These are phyloP conservation scores for Solanum bukasovii DNA, from an alignment of 257 asterid species.

Conservation along the genomic window DNA sequence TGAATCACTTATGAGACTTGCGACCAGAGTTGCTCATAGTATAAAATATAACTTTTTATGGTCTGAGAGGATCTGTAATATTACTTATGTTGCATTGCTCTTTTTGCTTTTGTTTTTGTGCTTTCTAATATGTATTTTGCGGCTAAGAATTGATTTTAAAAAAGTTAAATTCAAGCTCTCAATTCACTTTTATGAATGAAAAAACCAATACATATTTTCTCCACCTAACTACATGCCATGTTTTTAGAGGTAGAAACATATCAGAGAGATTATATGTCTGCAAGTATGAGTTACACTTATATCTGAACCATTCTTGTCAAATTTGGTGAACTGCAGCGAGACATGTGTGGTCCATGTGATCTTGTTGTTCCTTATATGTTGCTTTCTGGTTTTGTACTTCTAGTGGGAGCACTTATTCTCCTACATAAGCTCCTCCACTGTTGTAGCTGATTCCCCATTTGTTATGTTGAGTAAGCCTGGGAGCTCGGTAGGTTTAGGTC, in stretches of 20 bases:
- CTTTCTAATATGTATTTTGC: not conserved
- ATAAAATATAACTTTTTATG: not conserved
- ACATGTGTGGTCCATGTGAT: not conserved
- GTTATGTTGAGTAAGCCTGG: not conserved
- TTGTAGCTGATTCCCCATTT: not conserved
- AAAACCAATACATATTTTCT: not conserved
- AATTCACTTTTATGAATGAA: not conserved
- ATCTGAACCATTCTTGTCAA: not conserved
- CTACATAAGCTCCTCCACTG: not conserved
- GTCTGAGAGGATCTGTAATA: not conserved
- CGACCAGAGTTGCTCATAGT: not conserved
- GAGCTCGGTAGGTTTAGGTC: not conserved
- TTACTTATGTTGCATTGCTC: not conserved
- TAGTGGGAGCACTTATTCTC: not conserved
- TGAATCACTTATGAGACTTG: not conserved
- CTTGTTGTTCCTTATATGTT: not conserved
- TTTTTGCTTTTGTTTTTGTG: not conserved
- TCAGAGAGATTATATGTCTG: not conserved
- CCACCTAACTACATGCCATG: not conserved
- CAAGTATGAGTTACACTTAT: not conserved
- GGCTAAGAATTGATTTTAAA: not conserved
- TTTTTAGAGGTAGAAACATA: not conserved
- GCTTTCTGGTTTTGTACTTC: not conserved
- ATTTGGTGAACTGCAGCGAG: not conserved
- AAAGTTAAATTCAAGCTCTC: not conserved